Evolutionary conservation across 768 basidiomycete genomes (phyloP).

Genomic region (Suillus discolor): DNA sequence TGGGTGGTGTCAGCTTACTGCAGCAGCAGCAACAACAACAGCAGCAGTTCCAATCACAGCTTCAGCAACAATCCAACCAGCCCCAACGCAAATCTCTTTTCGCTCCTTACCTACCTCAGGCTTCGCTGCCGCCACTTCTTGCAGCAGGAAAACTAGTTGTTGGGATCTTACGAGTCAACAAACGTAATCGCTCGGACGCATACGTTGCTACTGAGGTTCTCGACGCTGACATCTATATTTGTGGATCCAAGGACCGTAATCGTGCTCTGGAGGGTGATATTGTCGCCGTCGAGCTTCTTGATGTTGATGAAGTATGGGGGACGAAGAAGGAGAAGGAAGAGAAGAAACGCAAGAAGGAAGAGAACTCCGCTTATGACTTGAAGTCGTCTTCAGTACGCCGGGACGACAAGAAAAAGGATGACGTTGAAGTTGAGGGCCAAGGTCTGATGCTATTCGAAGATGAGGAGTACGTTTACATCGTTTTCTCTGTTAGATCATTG

Average conservation of each 20-base stretch:
- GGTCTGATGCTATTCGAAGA: constrained; percentile 96
- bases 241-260: constrained; percentile 98
- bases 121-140: constrained; percentile 93
- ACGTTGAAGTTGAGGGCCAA: constrained; percentile 99
- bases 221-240: constrained; percentile 99
- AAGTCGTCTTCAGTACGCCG: constrained; percentile 76
- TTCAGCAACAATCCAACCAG: constrained; percentile 89
- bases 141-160: constrained; percentile 98
- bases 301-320: constrained; percentile 97
- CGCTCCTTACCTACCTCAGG: constrained; percentile 97
- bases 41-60: constrained; percentile 87
- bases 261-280: constrained; percentile 98
- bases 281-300: constrained; percentile 95
- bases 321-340: constrained; percentile 99
- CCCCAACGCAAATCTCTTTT: constrained; percentile 98
- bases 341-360: constrained; percentile 99
- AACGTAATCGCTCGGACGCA: constrained; percentile 97
- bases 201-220: constrained; percentile 98
- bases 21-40: constrained; percentile 84
- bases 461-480: constrained; percentile 67
- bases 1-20: constrained; percentile 80
- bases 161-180: constrained; percentile 95
- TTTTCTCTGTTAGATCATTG: constrained; percentile 6
- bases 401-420: constrained; percentile 99
- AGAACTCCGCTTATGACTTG: constrained; percentile 92